phyloP scores from a whole-genome alignment of 2,329 filamentous ascomycete species.

The Byssochlamys sp. region DNA sequence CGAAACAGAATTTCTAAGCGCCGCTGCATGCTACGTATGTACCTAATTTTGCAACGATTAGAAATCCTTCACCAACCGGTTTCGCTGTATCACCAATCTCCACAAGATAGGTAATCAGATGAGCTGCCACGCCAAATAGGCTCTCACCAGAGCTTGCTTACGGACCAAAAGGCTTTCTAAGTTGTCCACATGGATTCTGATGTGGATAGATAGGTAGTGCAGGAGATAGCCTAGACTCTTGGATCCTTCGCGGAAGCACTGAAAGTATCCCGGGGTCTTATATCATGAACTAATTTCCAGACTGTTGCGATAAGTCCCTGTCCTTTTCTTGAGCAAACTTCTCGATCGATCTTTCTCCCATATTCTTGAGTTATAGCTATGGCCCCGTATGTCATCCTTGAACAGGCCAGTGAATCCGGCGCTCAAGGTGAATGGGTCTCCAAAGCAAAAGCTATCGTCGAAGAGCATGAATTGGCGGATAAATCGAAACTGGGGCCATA shows the following conservation, averaged over 20 bases:
- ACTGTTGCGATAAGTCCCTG: too few relatives aligned
- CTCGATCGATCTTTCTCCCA: too few relatives aligned
- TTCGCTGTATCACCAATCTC: background rate
- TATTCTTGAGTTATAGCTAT: background rate
- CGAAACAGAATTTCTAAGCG: background rate
- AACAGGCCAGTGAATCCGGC: background rate
- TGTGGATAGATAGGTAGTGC: background rate
- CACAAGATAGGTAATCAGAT: background rate
- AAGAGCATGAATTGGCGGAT: background rate
- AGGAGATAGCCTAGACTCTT: too few relatives aligned
- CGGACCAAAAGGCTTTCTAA: background rate
- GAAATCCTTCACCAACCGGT: background rate
- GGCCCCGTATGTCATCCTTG: background rate
- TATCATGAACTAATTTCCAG: background rate
- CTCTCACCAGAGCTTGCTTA: background rate
- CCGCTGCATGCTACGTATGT: background rate
- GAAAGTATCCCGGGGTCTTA: too few relatives aligned
- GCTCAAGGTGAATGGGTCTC: background rate
- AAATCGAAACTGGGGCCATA: background rate
- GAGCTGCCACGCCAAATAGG: background rate
- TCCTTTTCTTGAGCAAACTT: too few relatives aligned
- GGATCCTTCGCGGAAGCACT: too few relatives aligned
- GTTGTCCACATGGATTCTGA: background rate
- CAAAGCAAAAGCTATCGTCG: background rate
- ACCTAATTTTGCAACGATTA: background rate